phyloP scores from a whole-genome alignment of 768 basidiomycete species.

The Rhodosporidiobolus odoratus region DNA sequence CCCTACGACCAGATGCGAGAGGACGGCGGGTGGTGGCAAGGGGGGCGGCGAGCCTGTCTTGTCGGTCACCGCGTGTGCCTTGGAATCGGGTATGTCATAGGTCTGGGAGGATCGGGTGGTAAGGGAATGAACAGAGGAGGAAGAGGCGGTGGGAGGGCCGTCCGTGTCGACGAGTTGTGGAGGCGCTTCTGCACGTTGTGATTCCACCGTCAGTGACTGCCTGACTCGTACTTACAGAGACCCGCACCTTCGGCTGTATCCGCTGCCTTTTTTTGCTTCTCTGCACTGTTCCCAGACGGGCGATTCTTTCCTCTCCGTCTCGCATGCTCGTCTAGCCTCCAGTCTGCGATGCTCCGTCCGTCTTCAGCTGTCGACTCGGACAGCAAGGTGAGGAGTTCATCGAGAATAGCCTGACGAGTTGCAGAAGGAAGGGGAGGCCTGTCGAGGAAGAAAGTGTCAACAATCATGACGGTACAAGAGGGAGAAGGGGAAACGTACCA shows the following conservation, averaged over 20 bases:
- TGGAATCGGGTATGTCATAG: not conserved
- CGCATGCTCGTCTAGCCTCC: slow-evolving; percentile 27
- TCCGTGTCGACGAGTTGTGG: not conserved
- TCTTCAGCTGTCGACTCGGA: not conserved
- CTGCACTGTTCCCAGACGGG: not conserved
- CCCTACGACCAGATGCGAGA: slow-evolving; percentile 58
- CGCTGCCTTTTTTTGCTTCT: not conserved
- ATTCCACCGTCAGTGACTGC: no score
- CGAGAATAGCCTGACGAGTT: slow-evolving; percentile 18
- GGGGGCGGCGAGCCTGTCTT: not conserved
- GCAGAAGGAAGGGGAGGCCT: slow-evolving; percentile 30
- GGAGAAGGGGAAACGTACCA: slow-evolving; percentile 8
- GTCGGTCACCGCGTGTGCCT: no score
- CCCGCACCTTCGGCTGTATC: no score
- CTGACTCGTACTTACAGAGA: no score
- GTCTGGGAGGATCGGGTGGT: not conserved
- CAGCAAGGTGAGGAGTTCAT: slow-evolving; percentile 19
- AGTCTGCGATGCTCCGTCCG: slow-evolving; percentile 13
- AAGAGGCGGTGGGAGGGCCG: not conserved
- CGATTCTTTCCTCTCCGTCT: slow-evolving; percentile 1
- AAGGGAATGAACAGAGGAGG: slow-evolving; percentile 1
- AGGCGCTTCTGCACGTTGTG: not conserved
- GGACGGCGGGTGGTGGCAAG: slow-evolving; percentile 47
- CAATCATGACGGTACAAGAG: not conserved
- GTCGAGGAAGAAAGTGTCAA: not conserved